Evolutionary conservation across 1,139 yeast species (phyloP).

Genomic region (Entelexis paramagnoliae): DNA sequence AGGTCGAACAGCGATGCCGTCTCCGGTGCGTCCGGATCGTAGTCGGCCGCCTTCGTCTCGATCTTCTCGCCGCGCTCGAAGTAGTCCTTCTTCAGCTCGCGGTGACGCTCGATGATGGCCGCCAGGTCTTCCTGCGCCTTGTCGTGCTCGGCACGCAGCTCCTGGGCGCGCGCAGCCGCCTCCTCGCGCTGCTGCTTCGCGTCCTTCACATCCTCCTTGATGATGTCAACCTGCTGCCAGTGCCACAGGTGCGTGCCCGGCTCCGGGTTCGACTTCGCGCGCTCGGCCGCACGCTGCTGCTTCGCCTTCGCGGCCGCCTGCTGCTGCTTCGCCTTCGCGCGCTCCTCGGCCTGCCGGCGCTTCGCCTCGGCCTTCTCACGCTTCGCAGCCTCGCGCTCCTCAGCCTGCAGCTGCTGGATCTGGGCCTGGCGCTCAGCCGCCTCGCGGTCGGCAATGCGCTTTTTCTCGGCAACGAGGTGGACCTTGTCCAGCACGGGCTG

Average conservation of each 20-base stretch:
- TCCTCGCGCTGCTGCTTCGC: slow-evolving; percentile 27
- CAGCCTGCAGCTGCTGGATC: slow-evolving; percentile 37
- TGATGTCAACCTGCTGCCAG: slow-evolving; percentile 23
- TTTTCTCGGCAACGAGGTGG: slow-evolving; percentile 56
- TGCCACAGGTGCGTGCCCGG: slow-evolving; percentile 24
- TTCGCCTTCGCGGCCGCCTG: slow-evolving; percentile 38
- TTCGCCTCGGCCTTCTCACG: slow-evolving; percentile 33
- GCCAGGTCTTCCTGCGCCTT: slow-evolving; percentile 19
- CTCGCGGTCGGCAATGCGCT: slow-evolving; percentile 59
- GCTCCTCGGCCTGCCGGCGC: slow-evolving; percentile 29
- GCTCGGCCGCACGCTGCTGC: slow-evolving; percentile 26
- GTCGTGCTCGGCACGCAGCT: slow-evolving; percentile 6
- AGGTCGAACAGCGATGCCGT: slow-evolving; percentile 22
- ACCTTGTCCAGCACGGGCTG: slow-evolving; percentile 78
- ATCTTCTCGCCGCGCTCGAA: slow-evolving; percentile 20
- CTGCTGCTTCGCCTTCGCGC: slow-evolving; percentile 26
- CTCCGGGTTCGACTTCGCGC: slow-evolving; percentile 24
- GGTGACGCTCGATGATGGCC: slow-evolving; percentile 19
- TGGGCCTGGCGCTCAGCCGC: slow-evolving; percentile 43
- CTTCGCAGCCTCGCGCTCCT: slow-evolving; percentile 32
- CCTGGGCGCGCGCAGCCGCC: slow-evolving; percentile 1
- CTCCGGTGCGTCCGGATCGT: slow-evolving; percentile 18
- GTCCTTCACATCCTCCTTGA: slow-evolving; percentile 24
- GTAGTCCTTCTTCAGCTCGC: slow-evolving; percentile 22
- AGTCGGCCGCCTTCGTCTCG: slow-evolving; percentile 17